Evolutionary conservation across 2,329 filamentous ascomycete species (phyloP), one percentile per base, ranked within the genome.

Genomic region (Pseudogymnoascus sp.): DNA sequence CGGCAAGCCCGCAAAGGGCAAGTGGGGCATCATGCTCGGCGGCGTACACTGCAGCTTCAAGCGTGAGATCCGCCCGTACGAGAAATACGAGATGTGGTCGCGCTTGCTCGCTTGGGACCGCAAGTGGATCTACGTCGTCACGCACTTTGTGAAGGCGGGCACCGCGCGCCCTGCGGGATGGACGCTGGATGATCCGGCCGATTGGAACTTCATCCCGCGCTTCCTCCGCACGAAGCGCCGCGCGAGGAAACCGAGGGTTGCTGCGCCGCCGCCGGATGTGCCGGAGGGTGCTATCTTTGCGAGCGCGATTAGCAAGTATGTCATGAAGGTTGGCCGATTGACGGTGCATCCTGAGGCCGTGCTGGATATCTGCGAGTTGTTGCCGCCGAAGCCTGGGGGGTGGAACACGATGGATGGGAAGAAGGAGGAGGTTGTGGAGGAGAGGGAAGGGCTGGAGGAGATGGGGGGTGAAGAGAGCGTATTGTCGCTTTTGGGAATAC

Each of bases 331-430:
- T 63, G 90, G 88, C 0, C 81, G 93, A 24, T 80, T 95, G 70
- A 97, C 93, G 0, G 85, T 97, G 3, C 86, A 93, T 67, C 93
- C 95, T 0, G 88, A 92, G 68, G 80, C 89, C 56, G 80, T 93
- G 6, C 79, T 97, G 26, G 80, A 83, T 47, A 83, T 87, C 37
- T 88, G 87, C 60, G 86, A 86, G 1, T 78, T 97, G 72, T 77
- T 97, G 61, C 95, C 95, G 0, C 77, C 82, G 64, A 81, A 86
- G 59, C 91, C 91, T 0, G 86, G 82, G 10, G 87, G 86, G 21
- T 87, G 85, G 85, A 76, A 77, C 6, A 69, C 66, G 3, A 73
- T 74, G 73, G 29, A 35, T 33, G 61, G 40, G 16, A 59, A 19
- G 26, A 47, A 31, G 37, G 61, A 59, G 26, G 77, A 76, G 13